Evolutionary conservation across 1,284 basidiomycete genomes (phyloP), one percentile per base, ranked within the genome.

Genomic region (Violaceomyces palustris): DNA sequence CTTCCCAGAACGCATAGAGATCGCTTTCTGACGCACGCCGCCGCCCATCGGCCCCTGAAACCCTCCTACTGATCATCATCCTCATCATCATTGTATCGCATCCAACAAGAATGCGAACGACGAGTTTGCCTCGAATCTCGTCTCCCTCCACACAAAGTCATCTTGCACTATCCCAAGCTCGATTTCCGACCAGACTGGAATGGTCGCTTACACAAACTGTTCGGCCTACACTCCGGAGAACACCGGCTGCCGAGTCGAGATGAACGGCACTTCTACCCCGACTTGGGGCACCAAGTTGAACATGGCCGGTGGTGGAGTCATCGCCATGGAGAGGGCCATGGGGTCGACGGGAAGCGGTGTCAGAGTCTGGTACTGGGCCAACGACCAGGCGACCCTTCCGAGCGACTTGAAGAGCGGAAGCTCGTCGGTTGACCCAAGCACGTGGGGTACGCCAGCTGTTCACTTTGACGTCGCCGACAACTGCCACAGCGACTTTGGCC

Each of bases 311-410:
- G 70, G 70, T 8, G 70, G 64, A 9, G 32, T 64, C 29, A 58
- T 68, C 21, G 70, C 69, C 5, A 69, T 72, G 65, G 65, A 69
- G 26, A 57, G 70, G 14, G 55, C 56, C 33, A 49, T 73, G 19
- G 61, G 63, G n/a, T 35, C 52, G 6, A 52, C 50, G 3, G 70
- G 70, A 19, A 51, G 52, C 17, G 70, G 70, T 28, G 48, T 73
- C 19, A 53, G 63, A 8, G 62, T 71, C 28, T 73, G 67, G 67
- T 64, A 62, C 51, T 73, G 61, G 47, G 47, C 60, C 32, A 48
- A 51, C 29, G 40, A 39, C 18, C 35, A 50, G 3, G 33, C 43
- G 21, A 18, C 44, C 2, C 29, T 62, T 10, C 67, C 67, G 12
- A 45, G 36, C 10, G 67, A 72, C 27, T 44, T 73, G 15, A 36